Conservation (phyloP, 371 early-diverging fungal genomes). For the Caulochytrium protostelioides region DNA sequence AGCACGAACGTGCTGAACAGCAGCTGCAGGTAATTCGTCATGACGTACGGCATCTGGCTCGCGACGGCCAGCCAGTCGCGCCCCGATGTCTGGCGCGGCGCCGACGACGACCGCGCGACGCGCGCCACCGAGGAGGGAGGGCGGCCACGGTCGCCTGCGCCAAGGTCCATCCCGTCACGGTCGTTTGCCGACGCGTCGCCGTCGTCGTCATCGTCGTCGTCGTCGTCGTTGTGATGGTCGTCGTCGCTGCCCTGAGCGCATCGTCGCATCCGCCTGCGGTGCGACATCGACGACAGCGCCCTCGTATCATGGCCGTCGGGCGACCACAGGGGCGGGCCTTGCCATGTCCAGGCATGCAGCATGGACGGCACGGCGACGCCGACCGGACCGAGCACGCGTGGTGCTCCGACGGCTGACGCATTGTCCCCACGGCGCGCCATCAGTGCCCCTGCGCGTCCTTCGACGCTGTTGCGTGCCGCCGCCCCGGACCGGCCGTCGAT, state of each 20-base stretch:
- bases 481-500: too few relatives aligned
- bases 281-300: neutral
- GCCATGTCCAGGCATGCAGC: too few relatives aligned
- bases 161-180: neutral
- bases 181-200: neutral
- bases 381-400: neutral
- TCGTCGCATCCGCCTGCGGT: neutral
- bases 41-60: neutral
- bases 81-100: too few relatives aligned
- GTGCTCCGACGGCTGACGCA: neutral
- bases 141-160: neutral
- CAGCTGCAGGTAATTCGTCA: slow-evolving; percentile 32
- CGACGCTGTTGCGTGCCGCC: too few relatives aligned
- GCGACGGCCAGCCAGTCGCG: too few relatives aligned
- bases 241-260: neutral
- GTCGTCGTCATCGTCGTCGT: neutral
- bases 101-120: too few relatives aligned
- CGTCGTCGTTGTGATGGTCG: neutral
- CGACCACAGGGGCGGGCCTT: neutral
- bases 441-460: too few relatives aligned
- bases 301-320: neutral
- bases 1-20: slow-evolving; percentile 35
- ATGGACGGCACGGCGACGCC: neutral
- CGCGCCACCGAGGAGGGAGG: too few relatives aligned
- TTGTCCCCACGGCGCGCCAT: too few relatives aligned